Conservation (phyloP, 441 rosid genomes). For the Hypseocharis bilobata region DNA sequence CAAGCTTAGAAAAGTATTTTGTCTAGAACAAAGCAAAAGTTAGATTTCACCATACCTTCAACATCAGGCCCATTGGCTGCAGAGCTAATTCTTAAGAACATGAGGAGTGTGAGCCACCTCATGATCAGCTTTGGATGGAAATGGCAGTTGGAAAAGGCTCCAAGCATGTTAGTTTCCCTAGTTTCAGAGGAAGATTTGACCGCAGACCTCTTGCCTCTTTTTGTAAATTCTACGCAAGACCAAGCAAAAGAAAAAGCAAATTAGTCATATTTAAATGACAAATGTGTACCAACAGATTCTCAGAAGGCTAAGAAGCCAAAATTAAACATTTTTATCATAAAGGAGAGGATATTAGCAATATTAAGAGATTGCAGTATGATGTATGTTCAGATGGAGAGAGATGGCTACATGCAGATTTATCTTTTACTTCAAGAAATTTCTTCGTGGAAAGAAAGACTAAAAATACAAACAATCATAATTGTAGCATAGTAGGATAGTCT, state of each 20-base stretch:
- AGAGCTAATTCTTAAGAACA: constrained; percentile 29
- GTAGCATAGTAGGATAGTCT: background rate
- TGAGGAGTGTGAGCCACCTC: constrained; percentile 33
- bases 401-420: background rate
- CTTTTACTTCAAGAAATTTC: background rate
- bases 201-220: constrained; percentile 18
- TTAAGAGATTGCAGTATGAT: too few species aligned
- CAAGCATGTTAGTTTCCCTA: constrained; percentile 18
- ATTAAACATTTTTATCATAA: background rate
- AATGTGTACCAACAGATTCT: background rate
- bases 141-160: constrained; percentile 27
- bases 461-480: background rate
- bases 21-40: background rate
- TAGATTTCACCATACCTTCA: constrained; percentile 42
- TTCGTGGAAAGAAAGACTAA: background rate
- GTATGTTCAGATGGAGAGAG: too few species aligned
- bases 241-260: background rate
- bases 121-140: constrained; percentile 25
- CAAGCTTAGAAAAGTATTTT: background rate
- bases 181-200: constrained; percentile 16
- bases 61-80: constrained; percentile 53
- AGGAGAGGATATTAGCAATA: background rate
- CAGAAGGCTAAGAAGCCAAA: background rate
- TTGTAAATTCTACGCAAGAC: constrained; percentile 7
- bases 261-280: background rate